These are phyloP conservation scores for Heritiera littoralis DNA, from an alignment of 345 rosid species.

Conservation along the genomic window DNA sequence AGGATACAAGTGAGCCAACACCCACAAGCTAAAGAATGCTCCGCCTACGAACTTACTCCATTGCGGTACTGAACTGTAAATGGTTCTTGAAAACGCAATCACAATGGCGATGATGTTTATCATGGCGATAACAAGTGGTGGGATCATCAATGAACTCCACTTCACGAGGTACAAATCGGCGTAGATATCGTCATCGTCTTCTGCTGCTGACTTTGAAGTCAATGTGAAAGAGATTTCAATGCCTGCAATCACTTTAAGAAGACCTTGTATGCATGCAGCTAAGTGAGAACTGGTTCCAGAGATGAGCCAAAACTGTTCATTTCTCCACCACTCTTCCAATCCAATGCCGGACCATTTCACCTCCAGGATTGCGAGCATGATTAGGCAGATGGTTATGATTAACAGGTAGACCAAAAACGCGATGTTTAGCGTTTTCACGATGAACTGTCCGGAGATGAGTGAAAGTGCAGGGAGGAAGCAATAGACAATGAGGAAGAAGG, in stretches of 20 bases:
- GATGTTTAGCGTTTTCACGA: constrained; percentile 61
- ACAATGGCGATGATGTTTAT: constrained; percentile 72
- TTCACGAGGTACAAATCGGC: constrained; percentile 85
- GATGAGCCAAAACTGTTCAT: constrained; percentile 94
- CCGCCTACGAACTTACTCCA: constrained; percentile 96
- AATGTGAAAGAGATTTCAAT: constrained; percentile 93
- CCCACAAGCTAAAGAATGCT: constrained; percentile 95
- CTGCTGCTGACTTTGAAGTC: constrained; percentile 73
- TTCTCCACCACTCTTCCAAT: constrained; percentile 98
- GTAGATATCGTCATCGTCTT: constrained; percentile 70
- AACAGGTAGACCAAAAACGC: constrained; percentile 69
- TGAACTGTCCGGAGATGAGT: constrained; percentile 87
- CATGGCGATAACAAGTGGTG: constrained; percentile 89
- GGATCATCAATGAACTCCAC: constrained; percentile 90
- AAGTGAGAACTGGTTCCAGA: constrained; percentile 91
- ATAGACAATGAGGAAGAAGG: constrained; percentile 77
- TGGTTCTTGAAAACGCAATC: constrained; percentile 67
- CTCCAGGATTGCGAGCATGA: constrained; percentile 73
- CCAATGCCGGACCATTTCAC: constrained; percentile 83
- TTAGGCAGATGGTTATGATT: constrained; percentile 59
- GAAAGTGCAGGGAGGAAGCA: constrained; percentile 97
- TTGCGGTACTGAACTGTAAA: constrained; percentile 59
- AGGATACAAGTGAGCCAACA: constrained; percentile 87
- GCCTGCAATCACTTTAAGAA: constrained; percentile 83
- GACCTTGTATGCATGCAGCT: constrained; percentile 83